These are phyloP conservation scores for Phaeosphaeriaceae sp. DNA, from an alignment of 2,329 filamentous ascomycete species.

Conservation along the genomic window DNA sequence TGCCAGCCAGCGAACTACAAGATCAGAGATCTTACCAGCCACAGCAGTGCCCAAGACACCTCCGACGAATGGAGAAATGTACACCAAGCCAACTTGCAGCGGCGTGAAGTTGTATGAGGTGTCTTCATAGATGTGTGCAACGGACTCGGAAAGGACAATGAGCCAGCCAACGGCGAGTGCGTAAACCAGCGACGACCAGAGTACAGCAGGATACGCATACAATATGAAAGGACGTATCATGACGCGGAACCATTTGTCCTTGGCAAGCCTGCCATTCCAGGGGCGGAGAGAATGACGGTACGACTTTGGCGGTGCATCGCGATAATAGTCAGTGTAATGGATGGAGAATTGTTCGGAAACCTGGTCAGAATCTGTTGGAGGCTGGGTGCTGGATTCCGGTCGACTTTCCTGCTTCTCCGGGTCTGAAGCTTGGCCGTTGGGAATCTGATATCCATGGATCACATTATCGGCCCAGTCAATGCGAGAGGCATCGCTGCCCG, in stretches of 20 bases:
- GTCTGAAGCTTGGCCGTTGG: constrained; percentile 9
- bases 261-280: constrained; percentile 75
- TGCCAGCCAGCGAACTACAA: constrained; percentile 83
- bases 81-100: constrained; percentile 83
- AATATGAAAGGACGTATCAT: constrained; percentile 83
- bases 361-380: constrained; percentile 20
- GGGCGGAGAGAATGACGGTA: constrained; percentile 77
- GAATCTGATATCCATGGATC: constrained; percentile 5
- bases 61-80: constrained; percentile 82
- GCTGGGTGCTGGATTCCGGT: constrained; percentile 13
- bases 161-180: constrained; percentile 91
- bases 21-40: constrained; percentile 84
- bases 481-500: constrained; percentile 3
- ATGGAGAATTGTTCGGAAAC: constrained; percentile 37
- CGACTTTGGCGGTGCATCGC: constrained; percentile 70
- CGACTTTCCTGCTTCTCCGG: constrained; percentile 29
- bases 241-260: constrained; percentile 81
- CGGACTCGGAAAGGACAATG: constrained; percentile 89
- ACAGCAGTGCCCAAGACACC: constrained; percentile 85
- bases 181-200: constrained; percentile 89
- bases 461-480: constrained; percentile 61
- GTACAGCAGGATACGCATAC: constrained; percentile 83
- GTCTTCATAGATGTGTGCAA: constrained; percentile 79
- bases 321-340: constrained; percentile 74
- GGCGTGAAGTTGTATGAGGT: constrained; percentile 80